These are phyloP conservation scores for Rubroboletus satanas DNA, from an alignment of 768 basidiomycete species.

Conservation along the genomic window DNA sequence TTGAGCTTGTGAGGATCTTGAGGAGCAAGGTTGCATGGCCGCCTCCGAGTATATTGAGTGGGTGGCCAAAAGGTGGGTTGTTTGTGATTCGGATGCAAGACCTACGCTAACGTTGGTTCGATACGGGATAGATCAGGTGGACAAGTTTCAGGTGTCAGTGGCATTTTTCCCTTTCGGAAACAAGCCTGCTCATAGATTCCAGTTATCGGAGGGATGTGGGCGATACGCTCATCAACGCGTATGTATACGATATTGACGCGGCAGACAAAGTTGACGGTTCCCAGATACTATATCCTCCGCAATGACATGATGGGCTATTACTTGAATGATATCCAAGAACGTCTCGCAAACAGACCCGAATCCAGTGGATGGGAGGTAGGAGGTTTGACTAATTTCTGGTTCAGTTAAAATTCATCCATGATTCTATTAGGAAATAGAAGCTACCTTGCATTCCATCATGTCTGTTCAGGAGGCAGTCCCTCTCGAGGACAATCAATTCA, in stretches of 20 bases:
- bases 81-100: background rate
- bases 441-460: slow-evolving; percentile 80
- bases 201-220: slow-evolving; percentile 85
- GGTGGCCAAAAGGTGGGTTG: slow-evolving; percentile 68
- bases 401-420: background rate
- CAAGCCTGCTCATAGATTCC: slow-evolving; percentile 5
- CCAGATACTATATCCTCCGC: slow-evolving; percentile 83
- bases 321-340: slow-evolving; percentile 56
- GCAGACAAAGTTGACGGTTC: slow-evolving; percentile 6
- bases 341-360: slow-evolving; percentile 43
- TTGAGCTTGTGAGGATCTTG: slow-evolving; percentile 68
- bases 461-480: slow-evolving; percentile 86
- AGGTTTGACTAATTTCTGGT: background rate
- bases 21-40: slow-evolving; percentile 78
- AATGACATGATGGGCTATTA: slow-evolving; percentile 77
- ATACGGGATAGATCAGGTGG: slow-evolving; percentile 58
- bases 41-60: slow-evolving; percentile 33
- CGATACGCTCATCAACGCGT: slow-evolving; percentile 88
- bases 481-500: slow-evolving; percentile 47
- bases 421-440: slow-evolving; percentile 72
- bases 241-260: slow-evolving; percentile 25
- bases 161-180: background rate
- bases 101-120: slow-evolving; percentile 5
- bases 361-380: slow-evolving; percentile 72
- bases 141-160: slow-evolving; percentile 74